These are phyloP conservation scores for Diaporthe citrichinensis DNA, from an alignment of 2,329 filamentous ascomycete species.

Conservation along the genomic window DNA sequence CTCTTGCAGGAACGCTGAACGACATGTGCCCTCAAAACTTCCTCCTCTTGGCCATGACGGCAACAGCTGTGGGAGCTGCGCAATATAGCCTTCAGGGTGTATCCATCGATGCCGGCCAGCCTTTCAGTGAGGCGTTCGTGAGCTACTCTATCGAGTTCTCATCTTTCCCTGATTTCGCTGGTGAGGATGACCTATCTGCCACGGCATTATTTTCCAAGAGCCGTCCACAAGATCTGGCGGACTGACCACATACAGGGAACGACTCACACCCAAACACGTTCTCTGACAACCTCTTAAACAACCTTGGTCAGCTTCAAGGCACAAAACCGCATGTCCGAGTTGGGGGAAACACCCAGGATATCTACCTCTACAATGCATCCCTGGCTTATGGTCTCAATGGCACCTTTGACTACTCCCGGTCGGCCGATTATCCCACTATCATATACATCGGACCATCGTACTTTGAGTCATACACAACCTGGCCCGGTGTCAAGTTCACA, in stretches of 20 bases:
- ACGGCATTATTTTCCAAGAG: constrained; percentile 54
- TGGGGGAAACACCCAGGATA: constrained; percentile 78
- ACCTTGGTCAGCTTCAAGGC: constrained; percentile 67
- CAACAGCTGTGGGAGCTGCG: constrained; percentile 32
- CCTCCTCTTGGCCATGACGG: not conserved
- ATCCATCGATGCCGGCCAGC: constrained; percentile 45
- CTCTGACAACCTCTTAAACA: constrained; percentile 72
- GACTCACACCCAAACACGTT: constrained; percentile 69
- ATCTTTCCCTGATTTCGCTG: constrained; percentile 54
- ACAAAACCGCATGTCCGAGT: constrained; percentile 73
- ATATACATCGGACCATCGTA: constrained; percentile 72
- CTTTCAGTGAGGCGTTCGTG: constrained; percentile 56
- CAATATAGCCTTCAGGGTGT: constrained; percentile 41
- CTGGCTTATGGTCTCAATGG: constrained; percentile 66
- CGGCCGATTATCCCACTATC: constrained; percentile 72
- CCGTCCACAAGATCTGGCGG: constrained; percentile 62
- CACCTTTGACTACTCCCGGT: constrained; percentile 63
- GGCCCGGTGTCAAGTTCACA: constrained; percentile 67
- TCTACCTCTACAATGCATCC: constrained; percentile 70
- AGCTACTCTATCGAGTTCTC: constrained; percentile 58
- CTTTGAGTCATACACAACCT: constrained; percentile 76
- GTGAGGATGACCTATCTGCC: constrained; percentile 38
- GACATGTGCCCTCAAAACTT: constrained; percentile 20
- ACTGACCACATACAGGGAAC: constrained; percentile 66
- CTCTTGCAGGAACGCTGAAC: not conserved